Evolutionary conservation across 305 asterid species (phyloP).

Genomic region (Solanum chacoense): DNA sequence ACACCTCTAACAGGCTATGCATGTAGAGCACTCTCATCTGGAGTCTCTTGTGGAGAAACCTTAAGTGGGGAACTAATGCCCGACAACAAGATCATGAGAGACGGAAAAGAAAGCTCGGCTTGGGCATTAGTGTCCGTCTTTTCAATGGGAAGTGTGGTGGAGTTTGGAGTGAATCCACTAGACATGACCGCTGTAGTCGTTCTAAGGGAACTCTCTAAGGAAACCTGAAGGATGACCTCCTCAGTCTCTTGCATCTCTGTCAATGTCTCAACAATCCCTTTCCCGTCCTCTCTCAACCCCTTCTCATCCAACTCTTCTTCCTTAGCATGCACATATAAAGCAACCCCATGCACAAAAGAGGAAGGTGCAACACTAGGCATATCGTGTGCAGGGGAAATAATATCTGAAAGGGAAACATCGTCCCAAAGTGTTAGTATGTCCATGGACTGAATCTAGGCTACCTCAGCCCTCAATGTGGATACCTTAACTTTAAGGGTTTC

Average conservation of each 20-base stretch:
- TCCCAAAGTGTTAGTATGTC: background rate
- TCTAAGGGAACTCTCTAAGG: background rate
- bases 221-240: background rate
- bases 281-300: background rate
- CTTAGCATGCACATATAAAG: background rate
- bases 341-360: background rate
- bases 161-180: background rate
- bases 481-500: background rate
- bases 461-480: background rate
- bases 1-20: background rate
- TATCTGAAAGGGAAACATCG: background rate
- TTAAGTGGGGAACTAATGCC: background rate
- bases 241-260: background rate
- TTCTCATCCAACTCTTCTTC: background rate
- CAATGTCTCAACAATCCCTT: background rate
- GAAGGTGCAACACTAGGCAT: background rate
- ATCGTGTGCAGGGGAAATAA: background rate
- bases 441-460: background rate
- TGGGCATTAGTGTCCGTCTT: background rate
- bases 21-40: background rate
- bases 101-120: background rate
- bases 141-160: background rate
- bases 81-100: background rate
- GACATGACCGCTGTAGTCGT: background rate
- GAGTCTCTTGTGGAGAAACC: background rate